Evolutionary conservation across 2,329 filamentous ascomycete genomes (phyloP).

Genomic region (Leptographium flavum): DNA sequence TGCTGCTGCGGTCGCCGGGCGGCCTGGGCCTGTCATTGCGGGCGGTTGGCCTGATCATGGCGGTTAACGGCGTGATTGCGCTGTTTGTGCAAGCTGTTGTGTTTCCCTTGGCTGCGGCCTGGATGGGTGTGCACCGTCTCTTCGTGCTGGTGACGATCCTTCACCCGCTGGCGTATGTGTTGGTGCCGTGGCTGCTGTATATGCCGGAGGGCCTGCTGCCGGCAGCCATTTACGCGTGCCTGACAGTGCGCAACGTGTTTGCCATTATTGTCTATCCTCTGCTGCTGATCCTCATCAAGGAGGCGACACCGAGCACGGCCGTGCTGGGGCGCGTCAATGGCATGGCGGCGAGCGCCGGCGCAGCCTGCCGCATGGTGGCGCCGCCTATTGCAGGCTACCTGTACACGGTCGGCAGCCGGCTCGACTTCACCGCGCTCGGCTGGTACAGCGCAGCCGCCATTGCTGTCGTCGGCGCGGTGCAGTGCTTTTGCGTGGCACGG

Average conservation of each 20-base stretch:
- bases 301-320: constrained; percentile 41
- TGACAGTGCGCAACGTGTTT: constrained; percentile 44
- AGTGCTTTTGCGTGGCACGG: constrained; percentile 41
- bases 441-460: constrained; percentile 49
- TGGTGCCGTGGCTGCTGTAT: constrained; percentile 43
- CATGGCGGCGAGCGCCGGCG: constrained; percentile 49
- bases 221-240: constrained; percentile 42
- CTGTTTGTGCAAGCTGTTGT: constrained; percentile 59
- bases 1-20: constrained; percentile 41
- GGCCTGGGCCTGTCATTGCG: constrained; percentile 49
- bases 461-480: constrained; percentile 40
- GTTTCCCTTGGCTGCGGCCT: constrained; percentile 45
- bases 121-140: constrained; percentile 42
- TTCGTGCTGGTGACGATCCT: constrained; percentile 44
- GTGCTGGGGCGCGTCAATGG: constrained; percentile 53
- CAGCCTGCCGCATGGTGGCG: constrained; percentile 52
- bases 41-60: constrained; percentile 40
- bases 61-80: constrained; percentile 49
- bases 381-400: constrained; percentile 50
- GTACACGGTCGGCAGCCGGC: constrained; percentile 43
- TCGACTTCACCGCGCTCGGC: constrained; percentile 45
- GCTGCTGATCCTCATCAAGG: constrained; percentile 53
- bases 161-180: constrained; percentile 46
- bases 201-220: constrained; percentile 34
- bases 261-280: constrained; percentile 52